Conservation (phyloP, 2,329 filamentous ascomycete genomes). For the Westerdykella aurantiaca region DNA sequence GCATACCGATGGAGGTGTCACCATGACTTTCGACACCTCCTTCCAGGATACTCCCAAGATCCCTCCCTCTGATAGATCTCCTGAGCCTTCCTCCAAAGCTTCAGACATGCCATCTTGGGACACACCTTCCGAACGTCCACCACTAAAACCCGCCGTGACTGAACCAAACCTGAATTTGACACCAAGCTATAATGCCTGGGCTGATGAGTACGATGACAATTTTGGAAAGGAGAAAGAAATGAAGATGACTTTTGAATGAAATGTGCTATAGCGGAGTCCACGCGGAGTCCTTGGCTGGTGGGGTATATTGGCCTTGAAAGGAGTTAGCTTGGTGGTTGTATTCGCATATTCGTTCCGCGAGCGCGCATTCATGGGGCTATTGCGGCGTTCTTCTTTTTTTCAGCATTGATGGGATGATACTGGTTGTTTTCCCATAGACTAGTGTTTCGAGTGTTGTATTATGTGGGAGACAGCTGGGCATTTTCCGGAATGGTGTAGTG, state of each 20-base stretch:
- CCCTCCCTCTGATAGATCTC: slow-evolving; percentile 10
- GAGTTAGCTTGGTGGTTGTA: background rate
- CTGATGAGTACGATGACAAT: slow-evolving; percentile 41
- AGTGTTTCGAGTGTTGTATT: too few species aligned
- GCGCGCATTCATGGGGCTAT: slow-evolving; percentile 4
- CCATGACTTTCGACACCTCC: slow-evolving; percentile 42
- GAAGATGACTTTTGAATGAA: slow-evolving; percentile 44
- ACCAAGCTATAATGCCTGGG: slow-evolving; percentile 44
- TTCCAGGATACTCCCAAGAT: slow-evolving; percentile 23
- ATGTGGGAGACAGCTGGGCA: too few species aligned
- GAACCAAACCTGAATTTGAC: slow-evolving; percentile 17
- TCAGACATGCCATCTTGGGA: slow-evolving; percentile 13
- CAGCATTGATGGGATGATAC: background rate
- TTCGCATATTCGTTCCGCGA: background rate
- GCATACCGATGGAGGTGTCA: slow-evolving; percentile 29
- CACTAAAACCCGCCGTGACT: slow-evolving; percentile 25
- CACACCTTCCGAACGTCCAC: slow-evolving; percentile 21
- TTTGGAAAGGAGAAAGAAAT: slow-evolving; percentile 45
- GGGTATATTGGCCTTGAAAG: background rate
- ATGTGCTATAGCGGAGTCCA: background rate
- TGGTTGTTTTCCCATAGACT: too few species aligned
- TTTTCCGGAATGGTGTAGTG: too few species aligned
- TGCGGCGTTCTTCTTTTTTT: background rate
- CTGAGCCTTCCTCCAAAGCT: slow-evolving; percentile 9
- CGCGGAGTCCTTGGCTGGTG: background rate